Percentiles rank a stretch among this genome's conserved stretches.
phyloP scores from a whole-genome alignment of 495 filamentous ascomycete genomes.

The Lasiosphaeria miniovina region DNA sequence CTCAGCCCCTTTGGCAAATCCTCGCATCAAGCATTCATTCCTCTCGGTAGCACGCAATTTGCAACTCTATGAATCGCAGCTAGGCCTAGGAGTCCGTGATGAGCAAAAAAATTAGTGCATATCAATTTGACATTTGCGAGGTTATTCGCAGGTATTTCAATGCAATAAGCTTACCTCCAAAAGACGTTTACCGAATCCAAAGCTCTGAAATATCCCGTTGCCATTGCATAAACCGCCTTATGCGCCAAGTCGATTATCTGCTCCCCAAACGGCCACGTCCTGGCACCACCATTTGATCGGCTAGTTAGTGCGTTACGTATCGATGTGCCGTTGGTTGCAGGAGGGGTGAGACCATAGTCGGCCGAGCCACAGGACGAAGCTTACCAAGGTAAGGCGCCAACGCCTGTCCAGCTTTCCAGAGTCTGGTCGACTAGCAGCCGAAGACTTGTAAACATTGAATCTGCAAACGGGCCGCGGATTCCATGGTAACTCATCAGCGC shows the following conservation, averaged over 20 bases:
- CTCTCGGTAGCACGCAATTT: too few relatives aligned
- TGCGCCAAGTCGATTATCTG: slow-evolving; percentile 33
- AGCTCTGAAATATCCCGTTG: slow-evolving; percentile 29
- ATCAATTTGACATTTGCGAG: too few relatives aligned
- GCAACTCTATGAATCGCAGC: too few relatives aligned
- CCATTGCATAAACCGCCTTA: slow-evolving; percentile 30
- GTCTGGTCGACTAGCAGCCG: slow-evolving; percentile 32
- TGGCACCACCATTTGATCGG: background rate
- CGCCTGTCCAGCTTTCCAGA: slow-evolving; percentile 31
- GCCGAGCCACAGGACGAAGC: slow-evolving; percentile 1
- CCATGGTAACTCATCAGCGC: slow-evolving; percentile 28
- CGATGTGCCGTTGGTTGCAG: too few relatives aligned
- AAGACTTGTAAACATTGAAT: slow-evolving; percentile 29
- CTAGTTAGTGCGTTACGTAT: too few relatives aligned
- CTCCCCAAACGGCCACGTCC: slow-evolving; percentile 32
- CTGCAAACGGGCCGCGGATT: slow-evolving; percentile 32
- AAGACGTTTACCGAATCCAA: slow-evolving; percentile 13
- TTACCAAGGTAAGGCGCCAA: slow-evolving; percentile 23
- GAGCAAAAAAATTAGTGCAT: too few relatives aligned
- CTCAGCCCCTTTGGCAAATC: too few relatives aligned
- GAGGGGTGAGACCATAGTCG: too few relatives aligned
- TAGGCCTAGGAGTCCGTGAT: too few relatives aligned
- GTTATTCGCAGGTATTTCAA: too few relatives aligned
- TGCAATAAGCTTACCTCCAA: too few relatives aligned
- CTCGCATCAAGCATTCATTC: too few relatives aligned